Evolutionary conservation across 2,329 filamentous ascomycete genomes (phyloP).

Genomic region (Thielaviopsis musarum): DNA sequence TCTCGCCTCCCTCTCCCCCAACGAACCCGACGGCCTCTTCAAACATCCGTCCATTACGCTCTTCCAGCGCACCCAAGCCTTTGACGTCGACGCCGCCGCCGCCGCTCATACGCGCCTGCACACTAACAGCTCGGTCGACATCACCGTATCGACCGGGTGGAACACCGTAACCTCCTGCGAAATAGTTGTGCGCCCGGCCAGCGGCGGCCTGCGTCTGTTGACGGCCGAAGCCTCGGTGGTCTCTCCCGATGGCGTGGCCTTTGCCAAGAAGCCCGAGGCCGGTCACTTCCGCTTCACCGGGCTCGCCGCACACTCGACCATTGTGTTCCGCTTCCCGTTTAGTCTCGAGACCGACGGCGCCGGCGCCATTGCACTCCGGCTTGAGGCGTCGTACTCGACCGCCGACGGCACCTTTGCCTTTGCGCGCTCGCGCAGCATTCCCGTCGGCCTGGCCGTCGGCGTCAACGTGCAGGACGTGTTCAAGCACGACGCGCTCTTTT

Average conservation of each 20-base stretch:
- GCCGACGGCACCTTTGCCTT: constrained; percentile 47
- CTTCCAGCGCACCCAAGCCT: constrained; percentile 51
- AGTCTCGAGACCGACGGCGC: constrained; percentile 44
- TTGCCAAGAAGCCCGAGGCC: constrained; percentile 33
- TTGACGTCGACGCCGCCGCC: constrained; percentile 50
- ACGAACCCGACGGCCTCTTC: constrained; percentile 33
- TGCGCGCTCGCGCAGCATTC: constrained; percentile 43
- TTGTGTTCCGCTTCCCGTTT: constrained; percentile 59
- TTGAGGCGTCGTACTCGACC: constrained; percentile 64
- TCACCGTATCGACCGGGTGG: constrained; percentile 57
- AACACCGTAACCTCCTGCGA: constrained; percentile 48
- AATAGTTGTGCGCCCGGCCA: constrained; percentile 44
- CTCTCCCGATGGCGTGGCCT: constrained; percentile 22
- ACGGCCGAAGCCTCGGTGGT: constrained; percentile 39
- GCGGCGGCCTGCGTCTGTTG: constrained; percentile 46
- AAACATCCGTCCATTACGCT: constrained; percentile 48
- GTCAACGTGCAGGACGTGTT: constrained; percentile 97
- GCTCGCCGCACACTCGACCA: constrained; percentile 26
- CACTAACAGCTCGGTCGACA: constrained; percentile 57
- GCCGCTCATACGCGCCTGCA: constrained; percentile 64
- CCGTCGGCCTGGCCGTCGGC: constrained; percentile 65
- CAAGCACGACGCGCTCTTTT: constrained; percentile 67
- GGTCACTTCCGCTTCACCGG: constrained; percentile 34
- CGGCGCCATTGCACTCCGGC: constrained; percentile 49
- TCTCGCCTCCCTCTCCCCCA: constrained; percentile 32